These are phyloP conservation scores for Blastocystis sp. DNA, from an alignment of 352 stramenopile species.

Conservation along the genomic window DNA sequence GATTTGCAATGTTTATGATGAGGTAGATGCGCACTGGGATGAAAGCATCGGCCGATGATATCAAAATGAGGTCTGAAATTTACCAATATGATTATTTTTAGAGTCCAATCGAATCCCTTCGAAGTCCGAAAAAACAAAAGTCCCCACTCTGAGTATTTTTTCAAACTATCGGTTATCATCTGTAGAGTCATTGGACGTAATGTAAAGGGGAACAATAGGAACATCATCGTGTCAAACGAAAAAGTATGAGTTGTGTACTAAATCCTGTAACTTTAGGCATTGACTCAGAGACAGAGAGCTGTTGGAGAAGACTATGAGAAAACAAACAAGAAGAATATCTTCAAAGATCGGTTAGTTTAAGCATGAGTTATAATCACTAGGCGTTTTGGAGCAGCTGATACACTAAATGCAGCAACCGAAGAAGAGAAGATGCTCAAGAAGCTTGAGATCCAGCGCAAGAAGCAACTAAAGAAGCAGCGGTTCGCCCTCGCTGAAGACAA, in stretches of 20 bases:
- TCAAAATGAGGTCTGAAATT: not conserved
- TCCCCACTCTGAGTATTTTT: slow-evolving; percentile 9
- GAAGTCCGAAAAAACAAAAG: slow-evolving; percentile 68
- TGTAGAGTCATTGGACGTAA: slow-evolving; percentile 52
- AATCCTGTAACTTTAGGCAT: not conserved
- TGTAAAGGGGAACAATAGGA: slow-evolving; percentile 65
- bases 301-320: slow-evolving; percentile 63
- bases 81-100: not conserved
- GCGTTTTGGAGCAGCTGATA: slow-evolving; percentile 58
- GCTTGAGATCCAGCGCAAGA: slow-evolving; percentile 65
- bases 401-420: slow-evolving; percentile 28
- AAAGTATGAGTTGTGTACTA: not conserved
- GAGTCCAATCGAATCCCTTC: slow-evolving; percentile 62
- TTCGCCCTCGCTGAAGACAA: slow-evolving; percentile 40
- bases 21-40: slow-evolving; percentile 59
- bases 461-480: slow-evolving; percentile 59
- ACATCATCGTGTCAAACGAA: slow-evolving; percentile 56
- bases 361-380: slow-evolving; percentile 25
- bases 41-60: slow-evolving; percentile 3
- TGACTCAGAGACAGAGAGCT: slow-evolving; percentile 55
- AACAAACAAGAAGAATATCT: slow-evolving; percentile 62
- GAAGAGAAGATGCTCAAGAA: slow-evolving; percentile 68
- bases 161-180: not conserved
- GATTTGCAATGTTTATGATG: not conserved
- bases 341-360: slow-evolving; percentile 60